phyloP scores from a whole-genome alignment of 768 basidiomycete genomes.

The Leccinum disarticulatum region DNA sequence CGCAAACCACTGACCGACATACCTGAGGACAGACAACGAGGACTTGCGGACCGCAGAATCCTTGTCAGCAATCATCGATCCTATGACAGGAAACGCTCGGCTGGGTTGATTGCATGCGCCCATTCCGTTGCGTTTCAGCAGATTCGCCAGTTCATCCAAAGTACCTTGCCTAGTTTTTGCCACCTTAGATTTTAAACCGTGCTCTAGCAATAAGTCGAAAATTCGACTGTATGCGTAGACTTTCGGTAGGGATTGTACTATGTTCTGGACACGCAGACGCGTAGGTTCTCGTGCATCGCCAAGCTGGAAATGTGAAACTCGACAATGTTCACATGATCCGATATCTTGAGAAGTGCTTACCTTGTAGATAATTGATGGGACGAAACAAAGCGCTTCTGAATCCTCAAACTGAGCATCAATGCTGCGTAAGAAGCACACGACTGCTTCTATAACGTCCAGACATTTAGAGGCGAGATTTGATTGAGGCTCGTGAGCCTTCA shows the following conservation, averaged over 20 bases:
- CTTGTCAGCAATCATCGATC: conserved; percentile 82
- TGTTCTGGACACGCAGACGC: conserved; percentile 74
- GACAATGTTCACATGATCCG: not conserved
- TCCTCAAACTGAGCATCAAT: conserved; percentile 81
- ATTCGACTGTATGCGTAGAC: conserved; percentile 93
- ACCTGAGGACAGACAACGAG: conserved; percentile 81
- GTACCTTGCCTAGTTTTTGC: conserved; percentile 88
- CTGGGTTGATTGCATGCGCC: conserved; percentile 71
- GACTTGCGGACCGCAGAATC: conserved; percentile 89
- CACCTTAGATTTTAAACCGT: conserved; percentile 87
- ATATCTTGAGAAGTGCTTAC: conserved; percentile 38
- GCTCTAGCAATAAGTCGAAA: conserved; percentile 83
- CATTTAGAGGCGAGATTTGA: conserved; percentile 87
- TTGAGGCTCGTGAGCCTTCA: conserved; percentile 87
- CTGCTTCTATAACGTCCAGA: conserved; percentile 79
- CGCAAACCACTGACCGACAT: conserved; percentile 23
- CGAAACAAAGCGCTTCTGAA: conserved; percentile 81
- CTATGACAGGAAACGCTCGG: conserved; percentile 78
- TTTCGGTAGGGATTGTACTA: conserved; percentile 82
- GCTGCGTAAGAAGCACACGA: conserved; percentile 72
- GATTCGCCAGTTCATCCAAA: conserved; percentile 74
- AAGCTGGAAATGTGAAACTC: conserved; percentile 50
- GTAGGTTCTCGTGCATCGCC: conserved; percentile 89
- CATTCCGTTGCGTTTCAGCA: conserved; percentile 82
- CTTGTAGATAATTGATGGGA: conserved; percentile 89